Base-by-base conservation (phyloP, 371 early-diverging fungal genomes). In the Rhizopus sp. region DNA sequence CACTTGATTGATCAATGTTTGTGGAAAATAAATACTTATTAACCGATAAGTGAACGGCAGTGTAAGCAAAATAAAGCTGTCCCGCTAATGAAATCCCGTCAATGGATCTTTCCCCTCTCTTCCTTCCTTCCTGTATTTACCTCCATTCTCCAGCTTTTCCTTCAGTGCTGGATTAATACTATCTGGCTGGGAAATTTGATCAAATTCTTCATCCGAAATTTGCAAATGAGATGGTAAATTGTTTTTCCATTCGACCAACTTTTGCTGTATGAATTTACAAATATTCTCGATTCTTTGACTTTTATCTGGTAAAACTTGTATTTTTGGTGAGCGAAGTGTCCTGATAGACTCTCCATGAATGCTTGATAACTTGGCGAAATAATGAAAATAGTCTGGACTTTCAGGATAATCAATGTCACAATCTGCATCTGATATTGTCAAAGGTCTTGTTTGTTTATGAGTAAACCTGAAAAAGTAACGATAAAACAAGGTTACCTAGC, bases 391-490 rank as follows among this genome's bases (percentile, higher is more conserved):
- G 23, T 62, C 55, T 38, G 60, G 46, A 3, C 45, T 4, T 12
- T 63, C 58, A 30, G 66, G 62, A 15, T 63, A 63, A 12, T 77
- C 77, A 17, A 73, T 53, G 60, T 77, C 73, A 35, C 77, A 77
- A 53, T 77, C 77, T 4, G 73, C 73, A 57, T 77, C 77, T 2
- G 69, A 66, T 30, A 77, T 67, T 6, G 65, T 65, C 38, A 77
- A 46, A 0, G 77, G 77, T 57, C 77, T 76, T 7, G 6, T n/a
- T 7, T 46, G 13, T 37, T 10, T 46, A 29, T 17, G 41, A 31
- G 23, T 48, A 38, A 30, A 29, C 17, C 8, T 23, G 39, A 52
- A 29, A n/a, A 38, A 38, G 16, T 38, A 52, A 39, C 12, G 9
- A 39, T 52, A 10, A 34, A 15, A 16, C 17, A n/a, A 16, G 8